Evolutionary conservation across 2,329 filamentous ascomycete species (phyloP), one percentile per base, ranked within the genome.

Genomic region (Colletotrichum magnum): DNA sequence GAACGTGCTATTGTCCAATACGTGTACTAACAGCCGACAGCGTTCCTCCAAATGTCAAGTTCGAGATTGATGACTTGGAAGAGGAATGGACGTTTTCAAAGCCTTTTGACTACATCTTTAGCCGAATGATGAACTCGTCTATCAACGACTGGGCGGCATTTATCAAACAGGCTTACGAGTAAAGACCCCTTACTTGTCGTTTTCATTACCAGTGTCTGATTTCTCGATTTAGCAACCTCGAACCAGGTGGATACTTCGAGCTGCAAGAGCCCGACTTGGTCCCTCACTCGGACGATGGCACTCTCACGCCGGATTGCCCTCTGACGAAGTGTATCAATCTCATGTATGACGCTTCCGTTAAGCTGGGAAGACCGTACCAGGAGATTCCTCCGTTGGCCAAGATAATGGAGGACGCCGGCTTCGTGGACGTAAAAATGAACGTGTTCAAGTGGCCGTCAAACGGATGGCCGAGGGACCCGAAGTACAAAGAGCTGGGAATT

Each of bases 91-190:
- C 71, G 0, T 76, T 69, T 58, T 81, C 83, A 0, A 74, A 80
- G 2, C 78, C 83, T 56, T 88, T 89, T 73, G 88, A 90, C 76
- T 87, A 86, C 72, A 86, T 91, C 69, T 88, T 90, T 74, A 85
- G 85, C 5, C 84, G 86, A 36, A 81, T 87, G 71, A 80, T 90
- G 72, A 80, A 84, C 3, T 88, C 88, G 50, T 83, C 84, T 48
- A 84, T 90, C 68, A 77, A 81, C 2, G 87, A 89, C 69, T 90
- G 87, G 76, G 81, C 80, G 1, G 75, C 74, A 5, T 78, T 89
- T 21, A 78, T 88, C 56, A 70, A 75, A 16, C 79, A 85, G 71
- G 81, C 82, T 12, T 87, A 82, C 69, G 77, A 83, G 60, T 73
- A 79, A n/a, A n/a, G n/a, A n/a, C n/a, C n/a, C n/a, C n/a, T n/a